These are phyloP conservation scores for Didymella keratinophila DNA, from an alignment of 2,329 filamentous ascomycete genomes.

Conservation along the genomic window DNA sequence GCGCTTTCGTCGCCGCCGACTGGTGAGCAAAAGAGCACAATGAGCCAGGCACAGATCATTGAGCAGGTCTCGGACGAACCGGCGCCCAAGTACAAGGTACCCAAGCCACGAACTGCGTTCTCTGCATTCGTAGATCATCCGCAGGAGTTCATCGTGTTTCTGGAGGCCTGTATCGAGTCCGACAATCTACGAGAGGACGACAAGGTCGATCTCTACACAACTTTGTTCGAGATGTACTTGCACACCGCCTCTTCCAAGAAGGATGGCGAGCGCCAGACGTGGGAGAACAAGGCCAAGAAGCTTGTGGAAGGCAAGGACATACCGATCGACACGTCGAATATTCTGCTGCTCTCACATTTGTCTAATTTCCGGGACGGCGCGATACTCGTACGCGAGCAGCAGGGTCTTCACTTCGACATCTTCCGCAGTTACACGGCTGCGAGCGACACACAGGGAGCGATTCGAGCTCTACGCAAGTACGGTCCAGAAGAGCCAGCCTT, in stretches of 20 bases:
- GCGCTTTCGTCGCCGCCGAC: slow-evolving; percentile 63
- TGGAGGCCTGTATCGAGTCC: slow-evolving; percentile 85
- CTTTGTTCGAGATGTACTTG: slow-evolving; percentile 97
- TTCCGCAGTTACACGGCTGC: slow-evolving; percentile 95
- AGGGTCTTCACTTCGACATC: slow-evolving; percentile 90
- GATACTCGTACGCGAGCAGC: slow-evolving; percentile 90
- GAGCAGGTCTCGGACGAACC: slow-evolving; percentile 62
- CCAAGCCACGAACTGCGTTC: slow-evolving; percentile 87
- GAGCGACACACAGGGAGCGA: slow-evolving; percentile 88
- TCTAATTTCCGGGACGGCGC: slow-evolving; percentile 91
- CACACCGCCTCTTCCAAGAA: slow-evolving; percentile 83
- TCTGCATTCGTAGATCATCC: slow-evolving; percentile 96
- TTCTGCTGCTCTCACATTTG: slow-evolving; percentile 89
- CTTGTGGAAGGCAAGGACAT: slow-evolving; percentile 81
- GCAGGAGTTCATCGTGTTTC: slow-evolving; percentile 87
- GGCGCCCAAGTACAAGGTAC: slow-evolving; percentile 73
- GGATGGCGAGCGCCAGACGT: slow-evolving; percentile 74
- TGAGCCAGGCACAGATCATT: slow-evolving; percentile 62
- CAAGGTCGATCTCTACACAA: slow-evolving; percentile 88
- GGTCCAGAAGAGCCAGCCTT: slow-evolving; percentile 89
- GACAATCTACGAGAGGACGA: slow-evolving; percentile 75
- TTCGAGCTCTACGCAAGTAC: slow-evolving; percentile 89
- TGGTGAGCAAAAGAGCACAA: slow-evolving; percentile 60
- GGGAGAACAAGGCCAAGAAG: slow-evolving; percentile 90
- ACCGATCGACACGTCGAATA: slow-evolving; percentile 92